Percentiles rank a stretch among this genome's conserved stretches.
phyloP scores from a whole-genome alignment of 768 basidiomycete species.

The Arthromyces matolae region DNA sequence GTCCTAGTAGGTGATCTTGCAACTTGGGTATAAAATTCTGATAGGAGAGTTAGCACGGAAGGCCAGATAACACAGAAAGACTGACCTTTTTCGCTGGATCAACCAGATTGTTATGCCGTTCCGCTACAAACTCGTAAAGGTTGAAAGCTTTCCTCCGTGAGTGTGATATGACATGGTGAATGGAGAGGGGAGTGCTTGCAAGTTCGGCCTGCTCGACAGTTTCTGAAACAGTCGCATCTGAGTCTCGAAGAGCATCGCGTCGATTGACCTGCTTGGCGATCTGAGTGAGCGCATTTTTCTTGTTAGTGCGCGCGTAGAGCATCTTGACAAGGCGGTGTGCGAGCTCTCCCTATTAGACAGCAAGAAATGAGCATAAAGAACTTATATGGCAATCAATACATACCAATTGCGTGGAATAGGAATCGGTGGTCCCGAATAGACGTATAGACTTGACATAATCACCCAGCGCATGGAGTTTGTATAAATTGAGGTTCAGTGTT shows the following conservation, averaged over 20 bases:
- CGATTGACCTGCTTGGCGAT: constrained; percentile 23
- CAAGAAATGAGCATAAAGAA: background rate
- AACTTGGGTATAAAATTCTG: constrained; percentile 29
- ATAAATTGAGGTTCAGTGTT: constrained; percentile 27
- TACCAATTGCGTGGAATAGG: constrained; percentile 39
- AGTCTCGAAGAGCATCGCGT: background rate
- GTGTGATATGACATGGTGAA: constrained; percentile 19
- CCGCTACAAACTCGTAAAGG: constrained; percentile 12
- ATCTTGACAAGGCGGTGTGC: constrained; percentile 38
- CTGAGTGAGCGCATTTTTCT: constrained; percentile 23
- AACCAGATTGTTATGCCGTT: background rate
- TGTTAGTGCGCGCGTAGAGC: constrained; percentile 34
- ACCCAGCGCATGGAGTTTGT: constrained; percentile 37
- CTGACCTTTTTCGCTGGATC: constrained; percentile 3
- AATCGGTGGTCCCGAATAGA: constrained; percentile 33
- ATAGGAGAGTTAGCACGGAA: background rate
- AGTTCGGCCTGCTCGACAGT: background rate
- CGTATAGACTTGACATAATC: constrained; percentile 31
- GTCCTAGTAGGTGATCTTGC: constrained; percentile 30
- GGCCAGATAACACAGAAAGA: background rate
- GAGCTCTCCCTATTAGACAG: constrained; percentile 34
- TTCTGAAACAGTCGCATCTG: background rate
- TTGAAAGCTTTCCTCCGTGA: constrained; percentile 17
- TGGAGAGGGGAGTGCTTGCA: no score
- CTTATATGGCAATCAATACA: constrained; percentile 1